Conservation (phyloP, 345 rosid genomes). For the Turnera subulata region DNA sequence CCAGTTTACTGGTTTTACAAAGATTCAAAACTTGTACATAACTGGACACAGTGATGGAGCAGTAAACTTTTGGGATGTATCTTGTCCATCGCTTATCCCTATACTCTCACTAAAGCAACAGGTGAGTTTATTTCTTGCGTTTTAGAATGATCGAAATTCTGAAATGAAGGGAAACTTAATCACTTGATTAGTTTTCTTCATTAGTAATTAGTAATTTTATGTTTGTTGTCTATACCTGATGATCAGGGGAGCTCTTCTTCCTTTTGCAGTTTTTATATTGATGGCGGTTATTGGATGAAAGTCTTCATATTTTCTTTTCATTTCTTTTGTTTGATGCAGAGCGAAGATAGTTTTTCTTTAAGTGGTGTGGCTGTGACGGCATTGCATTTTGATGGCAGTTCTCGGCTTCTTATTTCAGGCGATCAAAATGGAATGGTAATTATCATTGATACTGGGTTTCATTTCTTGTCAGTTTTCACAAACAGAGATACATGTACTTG, state of each 20-base stretch:
- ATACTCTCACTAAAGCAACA: constrained; percentile 65
- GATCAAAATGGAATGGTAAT: constrained; percentile 76
- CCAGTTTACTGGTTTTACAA: constrained; percentile 61
- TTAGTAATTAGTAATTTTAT: background rate
- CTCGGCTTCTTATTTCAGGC: constrained; percentile 67
- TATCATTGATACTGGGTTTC: constrained; percentile 8
- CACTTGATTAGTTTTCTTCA: background rate
- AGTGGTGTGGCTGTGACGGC: constrained; percentile 64
- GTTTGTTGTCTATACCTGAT: too few species aligned
- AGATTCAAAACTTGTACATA: constrained; percentile 69
- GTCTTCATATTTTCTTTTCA: background rate
- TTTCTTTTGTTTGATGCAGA: constrained; percentile 36
- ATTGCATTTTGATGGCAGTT: constrained; percentile 49
- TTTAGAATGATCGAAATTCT: too few species aligned
- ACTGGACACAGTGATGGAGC: constrained; percentile 87
- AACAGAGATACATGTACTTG: background rate
- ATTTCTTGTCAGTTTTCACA: background rate
- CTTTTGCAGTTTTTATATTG: too few species aligned
- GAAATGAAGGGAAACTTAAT: too few species aligned
- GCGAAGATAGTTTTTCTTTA: constrained; percentile 57
- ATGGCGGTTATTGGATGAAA: too few species aligned
- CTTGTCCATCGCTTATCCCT: constrained; percentile 62
- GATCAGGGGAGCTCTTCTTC: too few species aligned
- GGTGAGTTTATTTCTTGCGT: constrained; percentile 40
- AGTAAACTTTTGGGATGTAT: constrained; percentile 75